Evolutionary conservation across 1,139 yeast species (phyloP), one percentile per base, ranked within the genome.

Genomic region (Suhomyces panamericanus): DNA sequence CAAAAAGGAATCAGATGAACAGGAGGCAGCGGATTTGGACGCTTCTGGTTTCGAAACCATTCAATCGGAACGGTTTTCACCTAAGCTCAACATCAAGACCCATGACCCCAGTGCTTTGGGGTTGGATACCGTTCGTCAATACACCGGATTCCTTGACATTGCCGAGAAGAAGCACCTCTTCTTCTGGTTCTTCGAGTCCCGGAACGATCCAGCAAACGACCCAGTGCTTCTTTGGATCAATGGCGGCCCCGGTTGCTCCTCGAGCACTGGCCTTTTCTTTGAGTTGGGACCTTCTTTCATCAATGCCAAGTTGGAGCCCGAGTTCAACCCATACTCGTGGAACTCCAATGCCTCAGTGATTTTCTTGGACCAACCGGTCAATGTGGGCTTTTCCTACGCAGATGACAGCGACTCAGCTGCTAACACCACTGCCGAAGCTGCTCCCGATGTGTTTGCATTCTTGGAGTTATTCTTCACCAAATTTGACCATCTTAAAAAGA

Each of bases 341-440:
- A 73, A 72, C 52, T 60, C 58, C 50, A 73, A 73, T 53, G 77
- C 78, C 22, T 65, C 75, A 7, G 74, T 73, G 37, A 70, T 73
- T 43, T 73, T 67, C 58, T 68, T 73, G 56, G 78, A 73, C 53
- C 77, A 72, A 53, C 78, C 78, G n/a, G 71, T 73, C 30, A 69
- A 69, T 48, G 77, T 70, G 31, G 62, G 62, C 12, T 51, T 50
- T 61, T 85, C 93, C 2, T 83, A 83, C 59, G 77, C 86, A 30
- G 75, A 41, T 3, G 30, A 42, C 32, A 28, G 74, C 13, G 36
- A 40, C 9, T 41, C 43, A 13, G 67, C 69, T 20, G 81, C 85
- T 29, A 67, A 76, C 27, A 73, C 77, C 53, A 83, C 91, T 35
- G 80, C 77, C 14, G 77, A 86, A 42, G 91, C 91, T 31, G 89